Evolutionary conservation across 73 alveolate genomes (phyloP), one percentile per base, ranked within the genome.

Genomic region (Paramecium caudatum): DNA sequence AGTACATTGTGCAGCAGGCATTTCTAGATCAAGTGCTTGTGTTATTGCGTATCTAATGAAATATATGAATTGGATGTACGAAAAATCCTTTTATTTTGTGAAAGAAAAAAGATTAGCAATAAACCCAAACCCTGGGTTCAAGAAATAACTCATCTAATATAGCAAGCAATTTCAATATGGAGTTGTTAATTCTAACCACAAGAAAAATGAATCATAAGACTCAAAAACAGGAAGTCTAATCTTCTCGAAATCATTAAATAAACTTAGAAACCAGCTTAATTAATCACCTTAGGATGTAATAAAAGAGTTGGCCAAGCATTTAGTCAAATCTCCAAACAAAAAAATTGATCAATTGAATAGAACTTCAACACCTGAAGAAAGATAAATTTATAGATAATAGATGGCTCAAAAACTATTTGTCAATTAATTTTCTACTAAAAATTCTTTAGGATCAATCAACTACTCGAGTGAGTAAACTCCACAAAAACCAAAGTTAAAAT

Each of bases 1-100:
- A 85, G 95, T 94, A 27, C 95, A 91, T 82, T 94, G 97, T 65
- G 94, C 85, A 62, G 94, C 94, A 12, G 97, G 97, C 37, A 62
- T 94, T 19, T 78, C 93, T 30, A 90, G 95, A 39, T 82, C 95
- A 37, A 80, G 93, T 49, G 62, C 95, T 9, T 55, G 88, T 19
- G 19, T 90, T 9, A 87, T 94, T 12, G 95, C 97, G 27, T 94
- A 91, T 94, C 49, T 94, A 25, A 94, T 94, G 88, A 94, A 94
- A 91, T 69, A 74, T 16, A 87, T 91, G 83, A 85, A 91, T 61
- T 82, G 90, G 82, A 13, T 61, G 3, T 88, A 82, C 17, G 97
- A 94, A 50, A 91, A 91, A 91, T 86, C 92, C 23, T 78, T 83
- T 36, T 91, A 94, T 46, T 41, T 74, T 37, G 82, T 94, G 4